Evolutionary conservation across 176 grass and related monocot genomes (phyloP).

Genomic region (Eleusine indica): DNA sequence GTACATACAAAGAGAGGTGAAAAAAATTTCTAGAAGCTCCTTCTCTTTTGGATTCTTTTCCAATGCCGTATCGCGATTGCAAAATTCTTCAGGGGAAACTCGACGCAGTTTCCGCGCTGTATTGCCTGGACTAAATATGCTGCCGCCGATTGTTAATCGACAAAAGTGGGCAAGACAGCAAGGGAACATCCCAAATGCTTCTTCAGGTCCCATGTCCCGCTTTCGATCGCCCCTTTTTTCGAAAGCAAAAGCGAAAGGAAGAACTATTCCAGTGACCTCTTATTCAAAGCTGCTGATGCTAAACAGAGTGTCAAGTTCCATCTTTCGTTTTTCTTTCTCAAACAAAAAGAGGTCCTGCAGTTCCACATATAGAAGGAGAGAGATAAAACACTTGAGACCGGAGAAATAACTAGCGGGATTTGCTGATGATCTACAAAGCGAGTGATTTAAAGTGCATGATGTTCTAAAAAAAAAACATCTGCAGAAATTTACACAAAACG

Average conservation of each 20-base stretch:
- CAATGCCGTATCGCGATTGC: background rate
- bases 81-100: background rate
- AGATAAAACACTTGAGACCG: background rate
- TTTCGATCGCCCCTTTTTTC: conserved; percentile 24
- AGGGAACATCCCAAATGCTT: conserved; percentile 28
- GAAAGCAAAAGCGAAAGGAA: background rate
- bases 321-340: background rate
- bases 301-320: background rate
- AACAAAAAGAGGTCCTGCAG: background rate
- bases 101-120: background rate
- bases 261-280: background rate
- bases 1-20: background rate
- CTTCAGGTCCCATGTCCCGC: conserved; percentile 24
- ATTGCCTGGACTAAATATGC: background rate
- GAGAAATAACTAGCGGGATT: background rate
- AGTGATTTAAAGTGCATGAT: too few relatives aligned
- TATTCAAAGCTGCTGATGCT: background rate
- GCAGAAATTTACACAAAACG: background rate
- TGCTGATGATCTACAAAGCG: background rate
- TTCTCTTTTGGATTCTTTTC: background rate
- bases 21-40: background rate
- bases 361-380: background rate
- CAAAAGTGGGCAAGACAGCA: conserved; percentile 21
- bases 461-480: background rate
- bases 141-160: background rate